phyloP scores from a whole-genome alignment of 2,329 filamentous ascomycete genomes.

The Phialophora verrucosa region DNA sequence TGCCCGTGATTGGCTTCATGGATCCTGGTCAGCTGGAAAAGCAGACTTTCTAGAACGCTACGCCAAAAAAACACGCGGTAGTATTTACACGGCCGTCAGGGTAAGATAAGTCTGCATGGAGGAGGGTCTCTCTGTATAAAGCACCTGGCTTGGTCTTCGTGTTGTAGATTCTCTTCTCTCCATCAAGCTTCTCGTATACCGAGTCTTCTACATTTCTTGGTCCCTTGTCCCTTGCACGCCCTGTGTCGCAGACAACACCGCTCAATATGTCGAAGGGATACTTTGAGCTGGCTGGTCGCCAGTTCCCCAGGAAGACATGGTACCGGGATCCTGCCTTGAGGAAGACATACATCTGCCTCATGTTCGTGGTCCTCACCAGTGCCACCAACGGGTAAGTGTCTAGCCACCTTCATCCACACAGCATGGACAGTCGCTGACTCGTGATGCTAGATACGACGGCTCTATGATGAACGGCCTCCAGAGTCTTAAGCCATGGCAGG shows the following conservation, averaged over 20 bases:
- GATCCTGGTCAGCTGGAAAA: slow-evolving; percentile 18
- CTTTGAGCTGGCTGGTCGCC: slow-evolving; percentile 37
- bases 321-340: slow-evolving; percentile 62
- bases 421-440: not conserved
- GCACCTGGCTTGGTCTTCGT: slow-evolving; percentile 9
- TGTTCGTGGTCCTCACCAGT: slow-evolving; percentile 65
- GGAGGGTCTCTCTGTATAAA: slow-evolving; percentile 29
- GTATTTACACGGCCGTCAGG: slow-evolving; percentile 16
- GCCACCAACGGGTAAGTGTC: slow-evolving; percentile 45
- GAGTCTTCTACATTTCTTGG: slow-evolving; percentile 11
- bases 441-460: slow-evolving; percentile 31
- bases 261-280: slow-evolving; percentile 32
- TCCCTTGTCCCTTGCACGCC: not conserved
- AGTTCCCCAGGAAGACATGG: slow-evolving; percentile 64
- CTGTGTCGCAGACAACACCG: slow-evolving; percentile 1
- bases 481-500: slow-evolving; percentile 33
- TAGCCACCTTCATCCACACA: not conserved
- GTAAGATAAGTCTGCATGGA: slow-evolving; percentile 21
- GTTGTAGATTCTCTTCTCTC: slow-evolving; percentile 4
- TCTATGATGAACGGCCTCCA: slow-evolving; percentile 39
- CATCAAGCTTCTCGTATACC: slow-evolving; percentile 21
- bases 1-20: slow-evolving; percentile 18
- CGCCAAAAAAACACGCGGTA: slow-evolving; percentile 16
- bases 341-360: slow-evolving; percentile 61
- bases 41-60: slow-evolving; percentile 29